A percentile compares a stretch with the other conserved stretches of the same genome.
Conservation (phyloP, 2,329 filamentous ascomycete genomes). For the Juglanconis oblonga region DNA sequence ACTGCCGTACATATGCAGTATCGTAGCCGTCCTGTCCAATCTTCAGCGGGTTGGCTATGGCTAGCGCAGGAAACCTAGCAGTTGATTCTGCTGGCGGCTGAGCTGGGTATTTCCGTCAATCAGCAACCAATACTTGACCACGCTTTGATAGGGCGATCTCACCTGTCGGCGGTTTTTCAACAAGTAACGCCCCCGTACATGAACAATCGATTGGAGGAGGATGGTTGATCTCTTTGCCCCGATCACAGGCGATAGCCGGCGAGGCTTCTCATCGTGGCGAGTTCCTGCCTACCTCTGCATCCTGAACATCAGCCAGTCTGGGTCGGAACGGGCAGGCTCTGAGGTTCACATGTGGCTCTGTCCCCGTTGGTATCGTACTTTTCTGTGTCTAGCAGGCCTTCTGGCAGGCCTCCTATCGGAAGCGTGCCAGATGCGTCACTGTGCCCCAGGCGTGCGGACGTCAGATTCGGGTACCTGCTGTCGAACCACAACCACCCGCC, state of each 20-base stretch:
- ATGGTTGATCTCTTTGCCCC: no score
- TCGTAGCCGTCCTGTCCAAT: no score
- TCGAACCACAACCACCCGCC: neutral
- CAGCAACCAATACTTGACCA: neutral
- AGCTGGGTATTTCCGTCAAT: conserved; percentile 4
- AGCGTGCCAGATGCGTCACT: neutral
- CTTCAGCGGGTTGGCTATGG: neutral
- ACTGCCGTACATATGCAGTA: no score
- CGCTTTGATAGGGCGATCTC: neutral
- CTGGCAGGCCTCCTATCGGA: neutral
- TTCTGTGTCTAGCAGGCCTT: neutral
- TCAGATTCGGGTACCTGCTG: neutral
- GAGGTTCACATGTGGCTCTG: neutral
- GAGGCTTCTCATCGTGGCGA: no score
- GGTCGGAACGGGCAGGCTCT: neutral
- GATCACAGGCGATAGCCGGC: no score
- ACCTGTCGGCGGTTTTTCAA: neutral
- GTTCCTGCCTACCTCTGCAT: no score
- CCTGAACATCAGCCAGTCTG: neutral
- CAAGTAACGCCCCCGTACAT: no score
- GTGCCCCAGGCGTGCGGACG: neutral
- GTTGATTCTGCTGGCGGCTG: no score
- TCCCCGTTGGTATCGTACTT: neutral
- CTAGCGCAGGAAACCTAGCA: neutral
- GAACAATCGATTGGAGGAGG: no score